These are phyloP conservation scores for Trametes punicea DNA, from an alignment of 768 basidiomycete species.

Conservation along the genomic window DNA sequence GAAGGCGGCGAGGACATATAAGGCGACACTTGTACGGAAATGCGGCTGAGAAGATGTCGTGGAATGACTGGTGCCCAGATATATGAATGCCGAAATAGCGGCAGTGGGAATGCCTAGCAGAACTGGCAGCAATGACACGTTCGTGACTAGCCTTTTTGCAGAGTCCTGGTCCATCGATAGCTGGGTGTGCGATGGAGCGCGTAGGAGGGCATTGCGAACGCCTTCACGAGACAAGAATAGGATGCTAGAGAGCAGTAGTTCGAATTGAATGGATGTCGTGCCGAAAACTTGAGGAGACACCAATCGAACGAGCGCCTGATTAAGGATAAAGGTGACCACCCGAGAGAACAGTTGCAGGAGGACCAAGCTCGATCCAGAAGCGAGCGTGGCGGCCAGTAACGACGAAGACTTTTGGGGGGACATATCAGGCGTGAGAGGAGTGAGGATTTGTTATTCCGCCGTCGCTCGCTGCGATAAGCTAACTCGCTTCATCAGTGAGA, in stretches of 20 bases:
- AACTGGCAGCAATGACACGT: conserved; percentile 64
- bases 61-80: conserved; percentile 48
- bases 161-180: background rate
- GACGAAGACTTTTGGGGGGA: background rate
- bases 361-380: conserved; percentile 64
- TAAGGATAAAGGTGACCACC: conserved; percentile 81
- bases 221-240: conserved; percentile 94
- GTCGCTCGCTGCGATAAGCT: no score
- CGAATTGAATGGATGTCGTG: conserved; percentile 91
- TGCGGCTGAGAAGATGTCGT: conserved; percentile 59
- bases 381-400: conserved; percentile 37
- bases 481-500: no score
- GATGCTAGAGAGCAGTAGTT: conserved; percentile 84
- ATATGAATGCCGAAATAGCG: conserved; percentile 47
- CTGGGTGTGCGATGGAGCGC: conserved; percentile 36
- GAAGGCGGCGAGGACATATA: conserved; percentile 75
- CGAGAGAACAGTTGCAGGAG: conserved; percentile 84
- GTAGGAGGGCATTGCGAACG: conserved; percentile 78
- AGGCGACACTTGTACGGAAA: conserved; percentile 57
- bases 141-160: conserved; percentile 30
- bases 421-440: background rate
- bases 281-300: conserved; percentile 85
- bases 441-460: no score
- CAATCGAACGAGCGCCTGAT: conserved; percentile 82
- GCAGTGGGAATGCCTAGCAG: conserved; percentile 67